phyloP scores from a whole-genome alignment of 2,329 filamentous ascomycete species.

The Proliferodiscus dingleyae region DNA sequence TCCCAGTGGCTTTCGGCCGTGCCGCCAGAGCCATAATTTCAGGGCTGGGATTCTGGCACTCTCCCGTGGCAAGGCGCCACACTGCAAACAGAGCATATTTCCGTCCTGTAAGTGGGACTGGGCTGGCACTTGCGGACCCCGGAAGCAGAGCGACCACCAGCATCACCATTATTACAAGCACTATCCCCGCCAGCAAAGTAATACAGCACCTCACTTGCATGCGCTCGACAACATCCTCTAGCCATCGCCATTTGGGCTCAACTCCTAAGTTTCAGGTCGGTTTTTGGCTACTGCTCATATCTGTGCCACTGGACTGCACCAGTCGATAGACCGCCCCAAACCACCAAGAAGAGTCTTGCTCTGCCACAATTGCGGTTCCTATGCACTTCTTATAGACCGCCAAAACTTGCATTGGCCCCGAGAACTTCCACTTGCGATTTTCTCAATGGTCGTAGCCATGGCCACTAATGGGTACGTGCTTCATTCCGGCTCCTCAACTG shows the following conservation, averaged over 20 bases:
- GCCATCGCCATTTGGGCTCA: too few species aligned
- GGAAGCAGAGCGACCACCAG: not conserved
- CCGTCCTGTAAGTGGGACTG: not conserved
- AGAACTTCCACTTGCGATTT: constrained; percentile 1
- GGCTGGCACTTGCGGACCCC: not conserved
- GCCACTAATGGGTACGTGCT: constrained; percentile 29
- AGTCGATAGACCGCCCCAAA: not conserved
- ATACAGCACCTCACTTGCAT: not conserved
- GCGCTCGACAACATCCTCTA: too few species aligned
- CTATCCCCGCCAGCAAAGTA: not conserved
- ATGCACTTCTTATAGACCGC: not conserved
- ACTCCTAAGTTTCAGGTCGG: too few species aligned
- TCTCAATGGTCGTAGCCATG: constrained; percentile 29
- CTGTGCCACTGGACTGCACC: not conserved
- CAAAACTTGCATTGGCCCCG: not conserved
- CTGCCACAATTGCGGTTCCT: not conserved
- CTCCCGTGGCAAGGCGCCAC: not conserved
- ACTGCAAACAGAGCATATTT: not conserved
- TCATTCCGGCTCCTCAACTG: constrained; percentile 2
- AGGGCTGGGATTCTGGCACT: not conserved
- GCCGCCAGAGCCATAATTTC: not conserved
- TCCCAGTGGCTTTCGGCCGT: not conserved
- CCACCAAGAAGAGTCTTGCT: not conserved
- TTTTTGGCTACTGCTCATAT: not conserved
- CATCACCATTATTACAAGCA: not conserved